Evolutionary conservation across 352 stramenopile species (phyloP), one percentile per base, ranked within the genome.

Genomic region (Peronospora belbahrii): DNA sequence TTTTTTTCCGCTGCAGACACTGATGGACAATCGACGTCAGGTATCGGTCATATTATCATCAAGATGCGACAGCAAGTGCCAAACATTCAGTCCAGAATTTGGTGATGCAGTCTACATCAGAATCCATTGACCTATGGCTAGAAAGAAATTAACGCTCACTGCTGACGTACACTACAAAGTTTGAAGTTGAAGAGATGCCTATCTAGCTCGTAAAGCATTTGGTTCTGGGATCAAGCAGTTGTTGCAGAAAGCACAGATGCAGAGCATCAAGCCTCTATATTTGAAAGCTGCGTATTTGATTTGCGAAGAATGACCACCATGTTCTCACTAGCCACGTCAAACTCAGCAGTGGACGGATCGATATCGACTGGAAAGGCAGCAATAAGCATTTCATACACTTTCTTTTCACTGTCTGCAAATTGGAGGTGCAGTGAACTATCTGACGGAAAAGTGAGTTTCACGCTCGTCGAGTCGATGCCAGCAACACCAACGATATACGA

Each of bases 161-260:
- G 1, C 24, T 28, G 23, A 39, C 24, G 40, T 19, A 41, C 9
- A 41, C 31, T 20, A 36, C 31, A 20, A 6, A 20, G 10, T 17
- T 36, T 17, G 31, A 20, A 36, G 17, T 20, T 85, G 13, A 11
- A 17, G 9, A 3, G 31, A n/a, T 19, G 3, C 23, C 51, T 85
- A 40, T 88, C 76, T 15, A 86, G 50, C 42, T 88, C 67, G 45
- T 85, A 85, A 1, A 88, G 54, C 17, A 88, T 49, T 19, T 88
- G 59, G 49, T 88, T 88, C 54, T 85, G 73, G 50, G 85, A 85
- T 19, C 63, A 65, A 24, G 70, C 56, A 22, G 68, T 55, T 1
- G 48, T 34, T 4, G 56, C 38, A 19, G 59, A 36, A n/a, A 54
- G 37, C 6, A 37, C 6, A 19, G 52, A 28, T n/a, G 48, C 20